Conservation (phyloP, 2,329 filamentous ascomycete genomes). For the Metarhizium rileyi region DNA sequence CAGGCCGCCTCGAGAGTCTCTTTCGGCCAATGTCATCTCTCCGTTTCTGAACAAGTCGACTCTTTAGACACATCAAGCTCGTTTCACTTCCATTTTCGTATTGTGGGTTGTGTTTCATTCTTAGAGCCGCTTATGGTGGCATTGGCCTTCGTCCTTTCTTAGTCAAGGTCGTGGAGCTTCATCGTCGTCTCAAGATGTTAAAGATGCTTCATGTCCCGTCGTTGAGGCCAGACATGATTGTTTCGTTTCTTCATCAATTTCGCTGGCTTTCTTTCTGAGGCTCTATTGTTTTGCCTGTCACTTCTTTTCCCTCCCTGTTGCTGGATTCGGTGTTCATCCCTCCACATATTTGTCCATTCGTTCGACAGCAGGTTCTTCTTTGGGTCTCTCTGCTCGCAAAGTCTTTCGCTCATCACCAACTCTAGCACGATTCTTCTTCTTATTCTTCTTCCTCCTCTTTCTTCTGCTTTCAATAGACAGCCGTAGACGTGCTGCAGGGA, state of each 20-base stretch:
- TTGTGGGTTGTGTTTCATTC: conserved; percentile 8
- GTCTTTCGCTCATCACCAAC: conserved; percentile 10
- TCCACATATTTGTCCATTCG: background rate
- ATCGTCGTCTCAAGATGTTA: conserved; percentile 7
- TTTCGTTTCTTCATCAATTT: conserved; percentile 6
- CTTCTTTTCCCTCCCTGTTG: background rate
- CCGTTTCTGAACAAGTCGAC: conserved; percentile 28
- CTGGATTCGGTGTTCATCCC: background rate
- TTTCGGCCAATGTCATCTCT: conserved; percentile 42
- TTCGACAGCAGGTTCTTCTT: background rate
- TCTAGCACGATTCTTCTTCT: conserved; percentile 11
- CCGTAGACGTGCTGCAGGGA: background rate
- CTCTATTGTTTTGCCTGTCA: background rate
- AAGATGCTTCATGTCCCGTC: conserved; percentile 12
- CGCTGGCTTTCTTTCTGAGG: background rate
- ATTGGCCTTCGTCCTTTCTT: conserved; percentile 3
- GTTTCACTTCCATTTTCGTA: conserved; percentile 36
- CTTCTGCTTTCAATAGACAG: no score
- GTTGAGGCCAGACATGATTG: conserved; percentile 15
- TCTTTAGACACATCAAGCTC: conserved; percentile 38
- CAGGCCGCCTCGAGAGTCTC: conserved; percentile 20
- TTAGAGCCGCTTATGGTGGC: conserved; percentile 4
- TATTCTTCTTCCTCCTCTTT: conserved; percentile 13
- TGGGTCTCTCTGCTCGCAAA: background rate
- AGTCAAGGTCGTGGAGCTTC: background rate